phyloP scores from a whole-genome alignment of 306 rosid species.

The Citrullus mucosospermus region DNA sequence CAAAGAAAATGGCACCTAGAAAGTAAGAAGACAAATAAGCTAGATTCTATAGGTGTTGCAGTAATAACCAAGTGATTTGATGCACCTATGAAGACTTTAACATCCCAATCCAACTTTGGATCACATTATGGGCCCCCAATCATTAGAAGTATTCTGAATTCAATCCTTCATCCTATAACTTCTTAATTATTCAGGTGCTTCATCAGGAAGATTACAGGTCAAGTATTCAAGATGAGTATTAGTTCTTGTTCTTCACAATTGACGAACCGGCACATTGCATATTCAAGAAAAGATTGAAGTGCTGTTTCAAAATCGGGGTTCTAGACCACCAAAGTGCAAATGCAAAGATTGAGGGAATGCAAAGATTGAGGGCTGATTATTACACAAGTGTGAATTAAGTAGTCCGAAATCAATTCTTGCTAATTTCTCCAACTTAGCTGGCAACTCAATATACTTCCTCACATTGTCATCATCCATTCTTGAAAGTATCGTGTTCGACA shows the following conservation, averaged over 20 bases:
- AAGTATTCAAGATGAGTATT: neutral
- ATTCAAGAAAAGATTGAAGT: neutral
- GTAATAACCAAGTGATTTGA: neutral
- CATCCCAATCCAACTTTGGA: neutral
- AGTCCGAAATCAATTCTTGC: neutral
- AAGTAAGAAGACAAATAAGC: neutral
- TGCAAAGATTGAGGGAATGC: neutral
- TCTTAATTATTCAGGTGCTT: neutral
- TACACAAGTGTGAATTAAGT: neutral
- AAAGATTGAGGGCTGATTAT: neutral
- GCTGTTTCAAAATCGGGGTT: neutral
- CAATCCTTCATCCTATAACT: neutral
- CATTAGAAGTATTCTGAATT: neutral
- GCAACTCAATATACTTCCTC: neutral
- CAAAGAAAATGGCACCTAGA: constrained; percentile 4
- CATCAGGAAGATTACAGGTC: neutral
- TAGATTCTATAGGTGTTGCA: neutral
- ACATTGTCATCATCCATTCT: neutral
- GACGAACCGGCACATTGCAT: neutral
- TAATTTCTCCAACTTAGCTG: neutral
- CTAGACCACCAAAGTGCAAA: neutral
- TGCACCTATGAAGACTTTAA: neutral
- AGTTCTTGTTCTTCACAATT: neutral
- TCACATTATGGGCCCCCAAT: neutral
- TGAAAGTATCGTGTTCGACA: neutral